Conservation (phyloP, 169 alveolate genomes). For the Cryptosporidium sp. region DNA sequence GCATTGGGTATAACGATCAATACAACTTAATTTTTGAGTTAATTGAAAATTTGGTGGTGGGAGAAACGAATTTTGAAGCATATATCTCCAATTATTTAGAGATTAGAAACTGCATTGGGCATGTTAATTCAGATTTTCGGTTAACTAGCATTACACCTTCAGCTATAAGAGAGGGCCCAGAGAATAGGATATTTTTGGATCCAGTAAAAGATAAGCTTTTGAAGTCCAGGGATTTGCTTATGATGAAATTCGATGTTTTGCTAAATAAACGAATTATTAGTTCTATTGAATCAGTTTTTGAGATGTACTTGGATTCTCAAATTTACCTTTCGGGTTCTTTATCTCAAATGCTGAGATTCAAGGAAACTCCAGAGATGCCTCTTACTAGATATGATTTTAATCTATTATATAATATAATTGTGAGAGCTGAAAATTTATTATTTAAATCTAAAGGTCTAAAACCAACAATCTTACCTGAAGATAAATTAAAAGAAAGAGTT, state of each 20-base stretch:
- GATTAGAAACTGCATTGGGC: constrained; percentile 29
- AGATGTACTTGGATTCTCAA: neutral
- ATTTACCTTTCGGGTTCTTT: constrained; percentile 29
- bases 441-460: constrained; percentile 6
- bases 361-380: neutral
- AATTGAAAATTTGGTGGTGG: neutral
- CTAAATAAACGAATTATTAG: neutral
- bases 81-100: neutral
- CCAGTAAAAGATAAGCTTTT: neutral
- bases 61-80: neutral
- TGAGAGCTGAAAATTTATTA: neutral
- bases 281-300: neutral
- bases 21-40: neutral
- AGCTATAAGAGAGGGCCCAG: neutral
- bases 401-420: constrained; percentile 9
- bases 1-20: neutral
- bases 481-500: neutral
- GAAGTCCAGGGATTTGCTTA: neutral
- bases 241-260: neutral
- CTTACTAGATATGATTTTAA: neutral
- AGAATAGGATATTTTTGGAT: neutral
- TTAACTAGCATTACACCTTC: neutral
- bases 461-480: neutral
- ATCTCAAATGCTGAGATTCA: neutral
- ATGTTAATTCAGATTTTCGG: neutral